These are phyloP conservation scores for Pleurotus platypus DNA, from an alignment of 768 basidiomycete species.

Conservation along the genomic window DNA sequence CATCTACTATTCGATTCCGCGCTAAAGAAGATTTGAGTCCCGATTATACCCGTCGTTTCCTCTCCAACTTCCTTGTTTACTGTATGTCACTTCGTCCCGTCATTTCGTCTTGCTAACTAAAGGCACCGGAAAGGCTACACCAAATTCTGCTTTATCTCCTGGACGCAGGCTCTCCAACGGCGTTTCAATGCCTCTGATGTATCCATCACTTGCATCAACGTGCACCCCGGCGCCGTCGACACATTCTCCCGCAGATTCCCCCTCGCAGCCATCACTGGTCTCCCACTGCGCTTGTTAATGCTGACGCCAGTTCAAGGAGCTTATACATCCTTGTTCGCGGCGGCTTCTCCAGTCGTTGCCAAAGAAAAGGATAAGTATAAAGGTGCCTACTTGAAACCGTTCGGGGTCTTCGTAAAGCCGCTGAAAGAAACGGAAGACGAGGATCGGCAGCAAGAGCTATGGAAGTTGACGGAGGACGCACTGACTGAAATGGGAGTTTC, in stretches of 20 bases:
- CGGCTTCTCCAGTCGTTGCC: constrained; percentile 30
- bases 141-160: constrained; percentile 51
- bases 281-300: constrained; percentile 13
- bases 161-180: constrained; percentile 45
- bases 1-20: constrained; percentile 21
- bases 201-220: constrained; percentile 32
- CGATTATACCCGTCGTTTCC: constrained; percentile 21
- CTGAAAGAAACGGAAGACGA: constrained; percentile 23
- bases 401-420: constrained; percentile 22
- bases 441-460: constrained; percentile 34
- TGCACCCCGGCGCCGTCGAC: constrained; percentile 39
- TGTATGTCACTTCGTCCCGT: constrained; percentile 17
- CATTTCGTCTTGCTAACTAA: background rate
- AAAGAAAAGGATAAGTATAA: constrained; percentile 28
- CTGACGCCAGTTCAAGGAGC: constrained; percentile 26
- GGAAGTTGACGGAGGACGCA: constrained; percentile 19
- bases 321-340: constrained; percentile 34
- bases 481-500: background rate
- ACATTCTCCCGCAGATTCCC: constrained; percentile 20
- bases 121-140: constrained; percentile 31
- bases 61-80: constrained; percentile 24
- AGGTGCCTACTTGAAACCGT: constrained; percentile 34
- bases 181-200: constrained; percentile 32
- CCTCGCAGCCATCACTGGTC: constrained; percentile 11
- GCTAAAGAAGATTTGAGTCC: constrained; percentile 31